Conservation (phyloP, 2,329 filamentous ascomycete species). For the Alternaria arborescens region DNA sequence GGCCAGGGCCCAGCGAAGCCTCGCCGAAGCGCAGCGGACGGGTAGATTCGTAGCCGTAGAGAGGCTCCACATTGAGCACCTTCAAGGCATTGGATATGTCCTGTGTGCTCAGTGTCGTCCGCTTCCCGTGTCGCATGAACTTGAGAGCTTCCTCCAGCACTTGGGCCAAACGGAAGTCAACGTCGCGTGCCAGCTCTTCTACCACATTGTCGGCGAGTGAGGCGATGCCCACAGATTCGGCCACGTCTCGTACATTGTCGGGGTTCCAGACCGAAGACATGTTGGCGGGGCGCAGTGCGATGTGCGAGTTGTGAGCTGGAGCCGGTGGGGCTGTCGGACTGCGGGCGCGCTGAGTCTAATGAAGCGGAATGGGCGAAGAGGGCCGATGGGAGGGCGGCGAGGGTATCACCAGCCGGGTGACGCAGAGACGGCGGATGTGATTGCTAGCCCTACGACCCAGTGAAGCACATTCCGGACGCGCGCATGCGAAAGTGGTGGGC, state of each 20-base stretch:
- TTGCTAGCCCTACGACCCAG: conserved; percentile 42
- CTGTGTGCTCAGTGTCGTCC: conserved; percentile 86
- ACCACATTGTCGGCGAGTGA: conserved; percentile 84
- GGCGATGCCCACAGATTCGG: conserved; percentile 90
- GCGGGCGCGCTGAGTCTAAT: conserved; percentile 18
- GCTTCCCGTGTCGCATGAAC: conserved; percentile 91
- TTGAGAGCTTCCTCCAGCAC: conserved; percentile 93
- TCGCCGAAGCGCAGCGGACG: conserved; percentile 90
- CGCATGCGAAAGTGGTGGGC: conserved; percentile 31
- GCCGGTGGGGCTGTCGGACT: conserved; percentile 17
- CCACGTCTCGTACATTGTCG: conserved; percentile 94
- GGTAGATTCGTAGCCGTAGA: conserved; percentile 96
- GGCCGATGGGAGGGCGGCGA: conserved; percentile 31
- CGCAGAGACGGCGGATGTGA: conserved; percentile 38
- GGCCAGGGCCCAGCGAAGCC: conserved; percentile 89
- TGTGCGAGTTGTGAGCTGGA: conserved; percentile 19
- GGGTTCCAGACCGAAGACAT: conserved; percentile 82
- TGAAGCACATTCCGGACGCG: conserved; percentile 41
- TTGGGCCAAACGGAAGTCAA: conserved; percentile 93
- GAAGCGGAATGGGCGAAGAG: conserved; percentile 19
- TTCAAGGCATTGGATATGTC: conserved; percentile 87
- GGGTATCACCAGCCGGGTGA: conserved; percentile 40
- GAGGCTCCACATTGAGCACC: conserved; percentile 88
- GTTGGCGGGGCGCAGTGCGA: conserved; percentile 24
- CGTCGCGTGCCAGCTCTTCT: conserved; percentile 87